These are phyloP conservation scores for Alloascoidea africana DNA, from an alignment of 805 yeast genomes.

Conservation along the genomic window DNA sequence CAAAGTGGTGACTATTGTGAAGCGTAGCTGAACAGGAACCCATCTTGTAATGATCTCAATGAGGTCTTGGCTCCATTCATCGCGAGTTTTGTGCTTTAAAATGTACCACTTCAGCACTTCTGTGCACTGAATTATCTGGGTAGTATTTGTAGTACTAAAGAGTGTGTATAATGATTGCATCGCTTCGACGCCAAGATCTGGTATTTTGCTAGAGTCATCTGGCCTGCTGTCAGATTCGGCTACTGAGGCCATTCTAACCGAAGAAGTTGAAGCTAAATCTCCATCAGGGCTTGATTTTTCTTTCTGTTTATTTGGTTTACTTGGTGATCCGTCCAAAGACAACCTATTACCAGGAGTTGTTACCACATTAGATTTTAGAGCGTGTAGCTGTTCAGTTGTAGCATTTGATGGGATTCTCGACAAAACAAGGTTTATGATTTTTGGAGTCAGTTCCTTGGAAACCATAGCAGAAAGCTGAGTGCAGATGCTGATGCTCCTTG, in stretches of 20 bases:
- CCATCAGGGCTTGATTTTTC: too few species aligned
- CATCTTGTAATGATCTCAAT: conserved; percentile 55
- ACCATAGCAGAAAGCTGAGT: not conserved
- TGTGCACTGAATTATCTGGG: conserved; percentile 45
- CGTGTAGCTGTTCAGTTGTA: too few species aligned
- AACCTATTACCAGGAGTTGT: not conserved
- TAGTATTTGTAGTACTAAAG: conserved; percentile 48
- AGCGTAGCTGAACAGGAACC: conserved; percentile 70
- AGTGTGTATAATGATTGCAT: conserved; percentile 34
- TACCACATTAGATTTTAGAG: too few species aligned
- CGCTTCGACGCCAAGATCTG: not conserved
- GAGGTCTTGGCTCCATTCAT: conserved; percentile 38
- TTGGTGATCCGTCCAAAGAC: too few species aligned
- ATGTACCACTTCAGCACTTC: conserved; percentile 33
- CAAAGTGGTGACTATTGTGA: conserved; percentile 39
- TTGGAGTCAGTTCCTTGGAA: not conserved
- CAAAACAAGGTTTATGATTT: not conserved
- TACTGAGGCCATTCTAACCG: too few species aligned
- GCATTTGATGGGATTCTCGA: too few species aligned
- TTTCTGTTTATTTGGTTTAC: too few species aligned
- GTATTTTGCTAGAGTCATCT: too few species aligned
- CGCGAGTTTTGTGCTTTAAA: conserved; percentile 14
- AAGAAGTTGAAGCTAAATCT: too few species aligned
- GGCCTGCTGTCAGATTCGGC: too few species aligned
- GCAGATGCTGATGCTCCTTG: not conserved